A percentile compares a stretch with the other conserved stretches of the same genome.
phyloP scores from a whole-genome alignment of 768 basidiomycete species.

The Panus rudis region DNA sequence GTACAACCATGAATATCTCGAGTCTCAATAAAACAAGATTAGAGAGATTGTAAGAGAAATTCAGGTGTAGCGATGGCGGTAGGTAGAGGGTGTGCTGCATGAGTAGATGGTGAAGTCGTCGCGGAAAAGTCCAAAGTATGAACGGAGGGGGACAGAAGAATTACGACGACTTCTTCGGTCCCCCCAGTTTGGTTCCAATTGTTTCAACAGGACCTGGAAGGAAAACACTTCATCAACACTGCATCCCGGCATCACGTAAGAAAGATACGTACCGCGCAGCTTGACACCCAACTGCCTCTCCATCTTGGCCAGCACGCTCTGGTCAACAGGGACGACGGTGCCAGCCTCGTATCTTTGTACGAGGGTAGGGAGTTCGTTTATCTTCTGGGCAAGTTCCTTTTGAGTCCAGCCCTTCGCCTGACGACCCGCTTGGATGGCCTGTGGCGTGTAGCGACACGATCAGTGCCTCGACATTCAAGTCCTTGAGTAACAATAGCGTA shows the following conservation, averaged over 20 bases:
- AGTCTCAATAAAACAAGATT: too few species aligned
- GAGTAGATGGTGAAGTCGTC: too few species aligned
- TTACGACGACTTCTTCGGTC: slow-evolving; percentile 68
- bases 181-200: slow-evolving; percentile 84
- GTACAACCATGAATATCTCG: too few species aligned
- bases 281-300: slow-evolving; percentile 84
- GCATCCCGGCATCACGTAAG: too few species aligned
- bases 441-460: too few species aligned
- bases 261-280: slow-evolving; percentile 65
- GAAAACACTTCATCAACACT: neutral
- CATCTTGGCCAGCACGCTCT: slow-evolving; percentile 83
- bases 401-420: slow-evolving; percentile 76
- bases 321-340: slow-evolving; percentile 79
- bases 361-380: slow-evolving; percentile 88
- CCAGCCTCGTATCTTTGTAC: slow-evolving; percentile 87
- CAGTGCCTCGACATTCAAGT: slow-evolving; percentile 1
- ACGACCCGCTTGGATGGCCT: slow-evolving; percentile 82
- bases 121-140: too few species aligned
- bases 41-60: too few species aligned
- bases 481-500: slow-evolving; percentile 25
- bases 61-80: too few species aligned
- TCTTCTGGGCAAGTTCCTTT: slow-evolving; percentile 87
- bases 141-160: too few species aligned
- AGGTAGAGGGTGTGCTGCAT: too few species aligned
- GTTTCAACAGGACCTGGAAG: slow-evolving; percentile 56